Evolutionary conservation across 2,329 filamentous ascomycete species (phyloP).

Genomic region (Parafenestella ontariensis): DNA sequence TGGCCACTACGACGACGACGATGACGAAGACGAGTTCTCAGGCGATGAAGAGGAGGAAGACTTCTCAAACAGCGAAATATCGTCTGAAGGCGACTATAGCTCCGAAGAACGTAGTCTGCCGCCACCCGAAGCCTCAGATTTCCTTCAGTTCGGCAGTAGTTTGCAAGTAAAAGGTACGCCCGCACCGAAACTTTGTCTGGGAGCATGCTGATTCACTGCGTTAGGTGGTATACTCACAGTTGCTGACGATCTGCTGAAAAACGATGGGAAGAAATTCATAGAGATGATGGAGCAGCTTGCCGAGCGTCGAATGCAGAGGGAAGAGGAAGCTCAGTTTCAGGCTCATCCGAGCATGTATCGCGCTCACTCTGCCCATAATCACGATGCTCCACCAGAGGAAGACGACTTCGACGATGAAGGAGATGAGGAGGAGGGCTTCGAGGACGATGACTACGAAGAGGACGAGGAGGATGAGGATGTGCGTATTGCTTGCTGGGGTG

Average conservation of each 20-base stretch:
- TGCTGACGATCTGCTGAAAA: conserved; percentile 96
- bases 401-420: conserved; percentile 79
- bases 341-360: conserved; percentile 63
- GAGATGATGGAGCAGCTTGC: conserved; percentile 99
- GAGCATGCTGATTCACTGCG: conserved; percentile 30
- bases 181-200: conserved; percentile 4
- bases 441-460: conserved; percentile 64
- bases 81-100: conserved; percentile 72
- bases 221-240: conserved; percentile 97
- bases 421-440: conserved; percentile 65
- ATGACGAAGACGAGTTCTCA: conserved; percentile 60
- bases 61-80: conserved; percentile 62
- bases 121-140: conserved; percentile 76
- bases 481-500: conserved; percentile 25
- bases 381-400: conserved; percentile 68
- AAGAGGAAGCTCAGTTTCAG: conserved; percentile 81
- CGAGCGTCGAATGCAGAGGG: conserved; percentile 94
- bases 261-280: conserved; percentile 99
- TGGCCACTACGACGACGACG: conserved; percentile 59
- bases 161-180: conserved; percentile 83
- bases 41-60: conserved; percentile 64
- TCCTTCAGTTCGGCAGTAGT: conserved; percentile 97
- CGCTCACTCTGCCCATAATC: conserved; percentile 66
- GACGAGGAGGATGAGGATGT: conserved; percentile 46
- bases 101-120: conserved; percentile 70